Evolutionary conservation across 75 land plant genomes (phyloP).

Genomic region (Cryptomeria japonica): DNA sequence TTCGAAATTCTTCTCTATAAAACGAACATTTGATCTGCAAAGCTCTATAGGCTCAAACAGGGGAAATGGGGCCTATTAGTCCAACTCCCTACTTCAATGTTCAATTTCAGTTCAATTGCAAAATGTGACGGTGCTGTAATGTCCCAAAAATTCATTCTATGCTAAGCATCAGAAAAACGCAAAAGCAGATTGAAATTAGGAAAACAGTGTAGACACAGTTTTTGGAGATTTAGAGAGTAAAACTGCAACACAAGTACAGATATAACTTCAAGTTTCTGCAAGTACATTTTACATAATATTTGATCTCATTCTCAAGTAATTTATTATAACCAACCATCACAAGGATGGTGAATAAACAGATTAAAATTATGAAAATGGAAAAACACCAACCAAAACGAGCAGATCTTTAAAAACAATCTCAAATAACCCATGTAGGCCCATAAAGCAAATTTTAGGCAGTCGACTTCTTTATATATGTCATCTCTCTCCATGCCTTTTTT

Average conservation of each 20-base stretch:
- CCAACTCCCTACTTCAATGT: not conserved
- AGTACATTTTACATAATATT: not conserved
- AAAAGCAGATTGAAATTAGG: not conserved
- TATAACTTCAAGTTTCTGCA: too few species aligned
- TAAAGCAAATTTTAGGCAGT: not conserved
- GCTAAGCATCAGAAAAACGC: not conserved
- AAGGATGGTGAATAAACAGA: not conserved
- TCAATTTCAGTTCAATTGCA: not conserved
- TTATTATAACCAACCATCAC: too few species aligned
- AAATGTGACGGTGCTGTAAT: not conserved
- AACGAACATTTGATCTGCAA: not conserved
- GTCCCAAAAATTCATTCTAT: not conserved
- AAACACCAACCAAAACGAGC: not conserved
- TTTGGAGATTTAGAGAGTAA: too few species aligned
- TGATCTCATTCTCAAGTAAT: not conserved
- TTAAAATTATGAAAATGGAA: not conserved
- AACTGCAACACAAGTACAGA: too few species aligned
- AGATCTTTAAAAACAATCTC: not conserved
- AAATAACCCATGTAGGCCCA: not conserved
- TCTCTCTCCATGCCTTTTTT: not conserved
- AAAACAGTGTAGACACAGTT: not conserved
- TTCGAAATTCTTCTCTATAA: too few species aligned
- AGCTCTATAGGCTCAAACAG: not conserved
- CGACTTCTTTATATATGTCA: not conserved
- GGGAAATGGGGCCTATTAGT: not conserved